These are phyloP conservation scores for Globisporangium ultimum DNA, from an alignment of 352 stramenopile genomes.

Conservation along the genomic window DNA sequence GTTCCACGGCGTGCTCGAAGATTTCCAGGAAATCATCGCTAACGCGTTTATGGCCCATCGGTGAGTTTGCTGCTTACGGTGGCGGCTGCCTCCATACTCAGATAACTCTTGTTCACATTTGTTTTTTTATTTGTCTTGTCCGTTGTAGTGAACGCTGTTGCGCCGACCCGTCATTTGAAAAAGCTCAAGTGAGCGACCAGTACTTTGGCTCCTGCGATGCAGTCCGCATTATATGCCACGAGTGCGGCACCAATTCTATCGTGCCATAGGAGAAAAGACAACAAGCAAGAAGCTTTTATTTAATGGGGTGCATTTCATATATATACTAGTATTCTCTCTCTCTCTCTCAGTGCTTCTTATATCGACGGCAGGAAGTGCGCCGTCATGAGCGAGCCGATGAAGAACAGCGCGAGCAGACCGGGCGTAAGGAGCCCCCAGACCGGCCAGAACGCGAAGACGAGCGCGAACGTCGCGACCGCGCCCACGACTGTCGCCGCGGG, in stretches of 20 bases:
- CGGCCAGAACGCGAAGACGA: conserved; percentile 88
- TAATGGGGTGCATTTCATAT: conserved; percentile 7
- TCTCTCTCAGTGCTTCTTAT: conserved; percentile 20
- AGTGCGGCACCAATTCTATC: conserved; percentile 3
- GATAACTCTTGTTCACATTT: neutral
- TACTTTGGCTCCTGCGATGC: conserved; percentile 8
- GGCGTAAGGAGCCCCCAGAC: conserved; percentile 91
- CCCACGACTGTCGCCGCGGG: conserved; percentile 77
- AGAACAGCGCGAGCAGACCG: conserved; percentile 84
- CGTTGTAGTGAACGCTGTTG: conserved; percentile 35
- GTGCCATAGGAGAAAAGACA: conserved; percentile 3
- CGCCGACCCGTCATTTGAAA: conserved; percentile 48
- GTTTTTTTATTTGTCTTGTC: neutral
- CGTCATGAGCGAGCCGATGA: conserved; percentile 90
- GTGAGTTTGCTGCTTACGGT: conserved; percentile 20
- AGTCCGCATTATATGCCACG: conserved; percentile 8
- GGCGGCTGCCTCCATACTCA: too few species aligned
- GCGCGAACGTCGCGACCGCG: conserved; percentile 61
- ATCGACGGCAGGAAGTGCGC: conserved; percentile 92
- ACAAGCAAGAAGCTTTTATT: conserved; percentile 4
- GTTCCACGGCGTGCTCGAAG: conserved; percentile 46
- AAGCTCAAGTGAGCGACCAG: conserved; percentile 20
- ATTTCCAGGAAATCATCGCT: conserved; percentile 60
- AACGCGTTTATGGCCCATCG: conserved; percentile 55
- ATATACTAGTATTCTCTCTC: neutral